A percentile compares a stretch with the other conserved stretches of the same genome.
These are phyloP conservation scores for Macrocybe sp. DNA, from an alignment of 1,284 basidiomycete genomes.

Conservation along the genomic window DNA sequence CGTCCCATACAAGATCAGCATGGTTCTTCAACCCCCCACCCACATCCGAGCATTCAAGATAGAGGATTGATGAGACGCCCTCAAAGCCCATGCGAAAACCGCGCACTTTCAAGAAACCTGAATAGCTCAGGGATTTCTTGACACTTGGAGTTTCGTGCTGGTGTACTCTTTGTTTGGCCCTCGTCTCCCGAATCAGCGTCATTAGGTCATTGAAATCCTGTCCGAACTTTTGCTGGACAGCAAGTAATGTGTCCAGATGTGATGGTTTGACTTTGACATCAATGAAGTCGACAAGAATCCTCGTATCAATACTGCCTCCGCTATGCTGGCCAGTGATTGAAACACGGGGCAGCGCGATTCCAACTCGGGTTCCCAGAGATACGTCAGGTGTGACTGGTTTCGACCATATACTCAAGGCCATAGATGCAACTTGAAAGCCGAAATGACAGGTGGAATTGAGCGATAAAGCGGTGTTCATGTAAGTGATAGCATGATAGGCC, in stretches of 20 bases:
- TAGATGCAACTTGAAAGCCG: slow-evolving; percentile 61
- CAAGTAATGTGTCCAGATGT: slow-evolving; percentile 75
- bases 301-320: slow-evolving; percentile 42
- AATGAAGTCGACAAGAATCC: slow-evolving; percentile 62
- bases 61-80: slow-evolving; percentile 63
- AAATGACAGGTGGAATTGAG: slow-evolving; percentile 36
- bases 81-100: slow-evolving; percentile 77
- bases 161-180: slow-evolving; percentile 29
- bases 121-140: slow-evolving; percentile 28
- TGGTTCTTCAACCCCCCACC: slow-evolving; percentile 53
- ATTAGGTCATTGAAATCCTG: slow-evolving; percentile 82
- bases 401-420: slow-evolving; percentile 59
- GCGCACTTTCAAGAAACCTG: slow-evolving; percentile 58
- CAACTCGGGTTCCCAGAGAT: slow-evolving; percentile 42
- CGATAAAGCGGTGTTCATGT: slow-evolving; percentile 33
- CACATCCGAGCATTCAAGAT: slow-evolving; percentile 71
- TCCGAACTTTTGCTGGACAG: slow-evolving; percentile 80
- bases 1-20: slow-evolving; percentile 46
- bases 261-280: slow-evolving; percentile 71
- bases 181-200: slow-evolving; percentile 55
- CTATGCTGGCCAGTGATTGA: slow-evolving; percentile 55
- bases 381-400: slow-evolving; percentile 32
- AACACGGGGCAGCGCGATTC: slow-evolving; percentile 59
- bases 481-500: slow-evolving; percentile 43
- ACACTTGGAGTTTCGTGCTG: slow-evolving; percentile 12